phyloP scores from a whole-genome alignment of 83 land plant genomes.

The Picea abies region DNA sequence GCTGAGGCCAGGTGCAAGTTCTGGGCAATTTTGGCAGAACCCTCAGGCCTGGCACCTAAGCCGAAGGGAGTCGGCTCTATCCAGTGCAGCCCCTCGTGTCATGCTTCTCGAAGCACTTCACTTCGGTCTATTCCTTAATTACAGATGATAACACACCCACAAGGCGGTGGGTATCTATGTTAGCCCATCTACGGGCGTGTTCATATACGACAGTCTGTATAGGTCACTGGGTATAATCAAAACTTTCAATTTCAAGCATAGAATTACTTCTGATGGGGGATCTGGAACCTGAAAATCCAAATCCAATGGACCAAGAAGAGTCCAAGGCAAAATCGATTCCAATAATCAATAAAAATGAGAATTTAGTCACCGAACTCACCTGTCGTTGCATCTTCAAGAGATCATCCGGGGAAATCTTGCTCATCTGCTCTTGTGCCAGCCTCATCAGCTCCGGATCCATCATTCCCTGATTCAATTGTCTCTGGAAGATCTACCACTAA shows the following conservation, averaged over 20 bases:
- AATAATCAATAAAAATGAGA: background rate
- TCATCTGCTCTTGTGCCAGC: conserved; percentile 85
- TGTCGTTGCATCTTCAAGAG: conserved; percentile 69
- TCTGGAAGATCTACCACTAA: background rate
- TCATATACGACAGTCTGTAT: too few relatives aligned
- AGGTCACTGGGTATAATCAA: too few relatives aligned
- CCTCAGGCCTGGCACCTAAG: too few relatives aligned
- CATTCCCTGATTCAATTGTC: conserved; percentile 30
- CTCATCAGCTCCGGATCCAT: conserved; percentile 84
- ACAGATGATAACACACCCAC: too few relatives aligned
- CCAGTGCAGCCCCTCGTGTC: too few relatives aligned
- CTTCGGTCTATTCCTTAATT: too few relatives aligned
- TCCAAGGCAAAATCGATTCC: background rate
- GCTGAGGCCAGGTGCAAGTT: too few relatives aligned
- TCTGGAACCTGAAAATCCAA: background rate
- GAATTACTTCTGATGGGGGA: background rate
- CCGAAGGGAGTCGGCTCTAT: too few relatives aligned
- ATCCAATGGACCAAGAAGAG: background rate
- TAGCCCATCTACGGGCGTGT: too few relatives aligned
- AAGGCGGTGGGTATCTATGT: too few relatives aligned
- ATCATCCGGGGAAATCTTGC: conserved; percentile 63
- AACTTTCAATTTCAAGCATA: background rate
- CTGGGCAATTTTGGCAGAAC: too few relatives aligned
- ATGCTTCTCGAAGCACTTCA: too few relatives aligned
- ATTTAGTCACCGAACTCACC: conserved; percentile 22